phyloP scores from a whole-genome alignment of 148 eudicot species.

The Nyssa sinensis region DNA sequence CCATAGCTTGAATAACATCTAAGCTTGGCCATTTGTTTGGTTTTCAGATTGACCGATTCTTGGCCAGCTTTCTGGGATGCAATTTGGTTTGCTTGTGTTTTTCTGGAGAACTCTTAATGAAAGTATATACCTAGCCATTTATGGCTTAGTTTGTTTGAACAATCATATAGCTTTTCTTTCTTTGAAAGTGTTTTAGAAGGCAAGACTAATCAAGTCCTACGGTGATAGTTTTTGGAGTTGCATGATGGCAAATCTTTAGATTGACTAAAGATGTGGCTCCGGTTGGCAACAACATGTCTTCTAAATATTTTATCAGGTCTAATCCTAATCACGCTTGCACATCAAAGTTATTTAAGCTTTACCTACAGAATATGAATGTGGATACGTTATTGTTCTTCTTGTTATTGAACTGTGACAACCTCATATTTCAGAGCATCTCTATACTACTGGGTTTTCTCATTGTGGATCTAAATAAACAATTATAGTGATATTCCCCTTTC shows the following conservation, averaged over 20 bases:
- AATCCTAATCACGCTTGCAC: neutral
- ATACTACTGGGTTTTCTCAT: neutral
- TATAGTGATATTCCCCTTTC: neutral
- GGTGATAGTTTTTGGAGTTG: neutral
- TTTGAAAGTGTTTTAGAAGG: neutral
- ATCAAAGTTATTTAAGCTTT: neutral
- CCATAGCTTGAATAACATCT: neutral
- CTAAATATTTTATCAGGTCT: neutral
- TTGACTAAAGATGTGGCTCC: neutral
- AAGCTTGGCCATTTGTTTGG: neutral
- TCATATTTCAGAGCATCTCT: slow-evolving; percentile 1
- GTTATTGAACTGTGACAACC: neutral
- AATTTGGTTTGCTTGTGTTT: neutral
- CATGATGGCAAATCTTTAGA: neutral
- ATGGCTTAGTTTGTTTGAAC: neutral
- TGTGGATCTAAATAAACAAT: slow-evolving; percentile 2
- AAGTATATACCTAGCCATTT: neutral
- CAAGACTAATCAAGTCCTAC: slow-evolving; percentile 4
- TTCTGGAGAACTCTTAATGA: neutral
- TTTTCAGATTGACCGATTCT: neutral
- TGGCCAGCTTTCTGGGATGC: neutral
- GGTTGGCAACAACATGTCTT: slow-evolving; percentile 7
- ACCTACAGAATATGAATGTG: neutral
- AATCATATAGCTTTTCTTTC: neutral
- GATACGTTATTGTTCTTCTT: neutral